Evolutionary conservation across 2,329 filamentous ascomycete genomes (phyloP).

Genomic region (Thelonectria olida): DNA sequence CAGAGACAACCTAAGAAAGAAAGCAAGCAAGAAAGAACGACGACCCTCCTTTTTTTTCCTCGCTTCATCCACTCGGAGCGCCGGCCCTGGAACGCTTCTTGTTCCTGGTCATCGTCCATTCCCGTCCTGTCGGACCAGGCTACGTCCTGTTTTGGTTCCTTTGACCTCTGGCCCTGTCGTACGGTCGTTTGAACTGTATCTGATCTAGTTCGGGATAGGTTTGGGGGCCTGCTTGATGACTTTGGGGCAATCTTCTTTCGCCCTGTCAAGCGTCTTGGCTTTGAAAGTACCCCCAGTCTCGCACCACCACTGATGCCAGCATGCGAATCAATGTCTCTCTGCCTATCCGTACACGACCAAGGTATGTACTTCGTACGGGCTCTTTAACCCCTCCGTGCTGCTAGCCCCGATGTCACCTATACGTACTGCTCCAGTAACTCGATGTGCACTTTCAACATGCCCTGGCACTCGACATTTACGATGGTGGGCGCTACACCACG

Average conservation of each 20-base stretch:
- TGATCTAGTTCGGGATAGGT: slow-evolving; percentile 18
- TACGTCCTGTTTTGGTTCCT: slow-evolving; percentile 4
- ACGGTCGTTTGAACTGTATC: slow-evolving; percentile 11
- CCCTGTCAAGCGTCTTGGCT: no score
- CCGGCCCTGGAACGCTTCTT: slow-evolving; percentile 7
- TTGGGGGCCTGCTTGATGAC: background rate
- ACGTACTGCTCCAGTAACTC: background rate
- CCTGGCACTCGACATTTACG: background rate
- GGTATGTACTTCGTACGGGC: background rate
- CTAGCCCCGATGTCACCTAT: background rate
- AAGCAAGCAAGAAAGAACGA: no score
- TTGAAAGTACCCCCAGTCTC: no score
- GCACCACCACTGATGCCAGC: no score
- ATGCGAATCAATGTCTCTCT: no score
- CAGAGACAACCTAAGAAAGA: no score
- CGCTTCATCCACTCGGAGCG: slow-evolving; percentile 16
- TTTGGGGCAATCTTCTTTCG: background rate
- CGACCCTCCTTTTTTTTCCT: no score
- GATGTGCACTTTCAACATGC: background rate
- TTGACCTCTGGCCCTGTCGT: slow-evolving; percentile 13
- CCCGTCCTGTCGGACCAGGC: slow-evolving; percentile 9
- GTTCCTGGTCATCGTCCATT: slow-evolving; percentile 7
- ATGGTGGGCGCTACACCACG: slow-evolving; percentile 13
- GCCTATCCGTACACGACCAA: no score
- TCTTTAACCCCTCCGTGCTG: no score